Conservation (phyloP, 2,329 filamentous ascomycete species). For the Penicillium sp. region DNA sequence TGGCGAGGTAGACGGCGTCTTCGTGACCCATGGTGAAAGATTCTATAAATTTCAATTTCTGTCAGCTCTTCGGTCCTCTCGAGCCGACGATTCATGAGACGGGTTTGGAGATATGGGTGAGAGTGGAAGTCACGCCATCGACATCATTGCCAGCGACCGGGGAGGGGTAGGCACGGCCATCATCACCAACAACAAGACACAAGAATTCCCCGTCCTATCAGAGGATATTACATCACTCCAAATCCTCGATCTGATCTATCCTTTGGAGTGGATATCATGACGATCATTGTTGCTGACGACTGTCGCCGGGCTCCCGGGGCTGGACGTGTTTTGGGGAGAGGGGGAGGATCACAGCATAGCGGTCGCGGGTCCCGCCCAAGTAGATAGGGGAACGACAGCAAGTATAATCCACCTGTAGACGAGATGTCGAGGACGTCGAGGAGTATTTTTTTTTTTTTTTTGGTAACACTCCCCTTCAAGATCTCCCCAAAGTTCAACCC, state of each 20-base stretch:
- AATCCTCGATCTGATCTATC: slow-evolving; percentile 1
- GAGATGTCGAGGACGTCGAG: background rate
- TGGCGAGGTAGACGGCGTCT: slow-evolving; percentile 98
- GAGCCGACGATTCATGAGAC: background rate
- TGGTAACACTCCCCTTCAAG: background rate
- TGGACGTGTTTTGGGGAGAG: slow-evolving; percentile 9
- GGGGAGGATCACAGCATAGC: slow-evolving; percentile 16
- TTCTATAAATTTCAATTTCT: slow-evolving; percentile 25
- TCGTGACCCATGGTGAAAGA: slow-evolving; percentile 90
- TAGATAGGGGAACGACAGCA: slow-evolving; percentile 19
- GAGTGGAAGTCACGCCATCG: slow-evolving; percentile 22
- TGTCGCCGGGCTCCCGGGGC: slow-evolving; percentile 8
- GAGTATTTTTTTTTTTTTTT: background rate
- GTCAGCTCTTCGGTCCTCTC: background rate
- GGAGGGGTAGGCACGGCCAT: slow-evolving; percentile 21
- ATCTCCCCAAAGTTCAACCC: slow-evolving; percentile 4
- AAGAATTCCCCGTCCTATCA: background rate
- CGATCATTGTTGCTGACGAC: slow-evolving; percentile 12
- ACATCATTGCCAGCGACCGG: slow-evolving; percentile 20
- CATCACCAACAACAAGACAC: background rate
- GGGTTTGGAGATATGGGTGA: slow-evolving; percentile 4
- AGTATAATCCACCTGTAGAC: background rate
- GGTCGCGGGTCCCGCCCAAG: slow-evolving; percentile 22
- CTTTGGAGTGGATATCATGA: slow-evolving; percentile 9
- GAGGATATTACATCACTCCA: slow-evolving; percentile 1